Conservation (phyloP, 164 flowering plant genomes). For the Magnolia sinica region DNA sequence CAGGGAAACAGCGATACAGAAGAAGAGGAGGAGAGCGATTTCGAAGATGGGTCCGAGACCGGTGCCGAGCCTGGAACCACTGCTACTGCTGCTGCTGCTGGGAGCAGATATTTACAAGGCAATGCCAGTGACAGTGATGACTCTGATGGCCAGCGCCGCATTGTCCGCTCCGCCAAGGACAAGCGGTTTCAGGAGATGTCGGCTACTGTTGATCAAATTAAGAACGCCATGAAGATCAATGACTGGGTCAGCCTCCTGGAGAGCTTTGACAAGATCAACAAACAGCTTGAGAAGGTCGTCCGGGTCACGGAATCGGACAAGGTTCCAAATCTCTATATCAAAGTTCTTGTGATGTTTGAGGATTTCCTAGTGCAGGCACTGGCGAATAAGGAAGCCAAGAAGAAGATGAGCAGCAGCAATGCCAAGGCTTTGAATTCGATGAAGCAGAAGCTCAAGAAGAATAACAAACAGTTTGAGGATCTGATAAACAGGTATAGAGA, state of each 20-base stretch:
- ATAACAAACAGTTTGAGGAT: conserved; percentile 81
- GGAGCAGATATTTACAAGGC: conserved; percentile 40
- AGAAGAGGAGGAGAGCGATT: conserved; percentile 39
- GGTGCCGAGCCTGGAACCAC: conserved; percentile 21
- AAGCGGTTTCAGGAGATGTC: conserved; percentile 79
- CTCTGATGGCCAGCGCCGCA: conserved; percentile 56
- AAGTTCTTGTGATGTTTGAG: conserved; percentile 76
- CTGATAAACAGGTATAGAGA: conserved; percentile 65
- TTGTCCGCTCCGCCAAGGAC: conserved; percentile 74
- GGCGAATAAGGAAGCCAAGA: conserved; percentile 88
- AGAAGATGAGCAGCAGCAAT: conserved; percentile 87
- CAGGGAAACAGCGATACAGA: conserved; percentile 60
- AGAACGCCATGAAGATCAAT: conserved; percentile 88
- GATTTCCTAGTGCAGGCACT: conserved; percentile 70
- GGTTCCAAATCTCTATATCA: conserved; percentile 65
- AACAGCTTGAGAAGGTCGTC: conserved; percentile 89
- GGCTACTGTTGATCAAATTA: conserved; percentile 78
- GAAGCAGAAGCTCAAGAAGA: conserved; percentile 94
- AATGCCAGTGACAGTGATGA: conserved; percentile 68
- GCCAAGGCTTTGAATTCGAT: conserved; percentile 84
- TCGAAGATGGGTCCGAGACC: conserved; percentile 29
- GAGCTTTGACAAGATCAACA: conserved; percentile 79
- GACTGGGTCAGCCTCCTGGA: conserved; percentile 94
- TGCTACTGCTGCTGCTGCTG: conserved; percentile 23
- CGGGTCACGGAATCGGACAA: conserved; percentile 66